Percentiles rank a stretch among this genome's conserved stretches.
These are phyloP conservation scores for Tuctoria greenei DNA, from an alignment of 176 grass and related monocot species.

Conservation along the genomic window DNA sequence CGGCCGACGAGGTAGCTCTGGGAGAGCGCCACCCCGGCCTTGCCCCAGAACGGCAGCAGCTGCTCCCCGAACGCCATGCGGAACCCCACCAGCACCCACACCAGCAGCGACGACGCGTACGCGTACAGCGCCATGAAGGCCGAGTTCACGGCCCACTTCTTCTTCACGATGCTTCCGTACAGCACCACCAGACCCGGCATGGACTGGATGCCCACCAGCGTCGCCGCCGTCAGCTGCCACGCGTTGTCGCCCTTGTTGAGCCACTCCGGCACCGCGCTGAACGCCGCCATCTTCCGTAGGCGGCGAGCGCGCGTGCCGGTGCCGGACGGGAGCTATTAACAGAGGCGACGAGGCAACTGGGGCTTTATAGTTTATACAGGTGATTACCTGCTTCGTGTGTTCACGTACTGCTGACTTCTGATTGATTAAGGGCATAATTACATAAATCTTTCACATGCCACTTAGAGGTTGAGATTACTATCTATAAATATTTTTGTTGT, in stretches of 20 bases:
- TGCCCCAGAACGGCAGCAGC: slow-evolving; percentile 76
- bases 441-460: no score
- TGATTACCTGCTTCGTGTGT: background rate
- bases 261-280: slow-evolving; percentile 59
- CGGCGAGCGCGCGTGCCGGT: background rate
- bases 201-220: slow-evolving; percentile 77
- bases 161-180: slow-evolving; percentile 89
- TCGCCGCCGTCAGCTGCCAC: slow-evolving; percentile 80
- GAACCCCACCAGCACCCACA: slow-evolving; percentile 69
- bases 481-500: no score
- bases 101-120: slow-evolving; percentile 68
- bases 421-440: background rate
- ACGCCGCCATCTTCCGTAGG: slow-evolving; percentile 22
- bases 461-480: no score
- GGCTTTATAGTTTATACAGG: background rate
- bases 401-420: background rate
- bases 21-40: slow-evolving; percentile 56
- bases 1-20: slow-evolving; percentile 54
- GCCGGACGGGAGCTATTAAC: no score
- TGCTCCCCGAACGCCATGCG: slow-evolving; percentile 76
- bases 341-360: background rate
- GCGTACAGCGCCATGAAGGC: slow-evolving; percentile 86
- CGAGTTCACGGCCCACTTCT: slow-evolving; percentile 84
- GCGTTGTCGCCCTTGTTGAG: slow-evolving; percentile 95
- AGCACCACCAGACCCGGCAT: slow-evolving; percentile 67